Base-by-base conservation (phyloP, 345 rosid species). In the Lepidium africanum region DNA sequence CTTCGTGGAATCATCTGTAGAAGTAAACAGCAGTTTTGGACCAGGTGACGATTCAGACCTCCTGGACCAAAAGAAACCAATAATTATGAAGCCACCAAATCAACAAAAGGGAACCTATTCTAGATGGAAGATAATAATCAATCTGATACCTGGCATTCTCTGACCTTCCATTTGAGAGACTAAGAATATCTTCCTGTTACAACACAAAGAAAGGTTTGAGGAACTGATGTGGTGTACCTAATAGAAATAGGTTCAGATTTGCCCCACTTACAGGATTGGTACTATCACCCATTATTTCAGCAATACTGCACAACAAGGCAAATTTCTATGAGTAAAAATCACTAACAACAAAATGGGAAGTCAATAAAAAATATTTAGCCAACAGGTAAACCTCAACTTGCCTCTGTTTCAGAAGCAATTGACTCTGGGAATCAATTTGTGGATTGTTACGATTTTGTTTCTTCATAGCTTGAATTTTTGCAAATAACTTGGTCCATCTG, bases 401-500 rank as follows among this genome's bases (percentile, higher is more conserved):
- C 99, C 99, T 89, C 63, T 82, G 87, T 82, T 86, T 89, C 81
- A 86, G 76, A 71, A 84, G 81, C 83, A 83, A 65, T 77, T 89
- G 93, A 38, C 82, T 84, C 74, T 83, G 93, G 53, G 81, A 79
- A 61, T 85, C 85, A 71, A 77, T 51, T 42, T 77, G 78, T 23
- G 89, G 73, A 73, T 52, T 84, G 55, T 77, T 43, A 19, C 97
- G 93, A 78, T 89, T 85, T 38, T 81, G 78, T 75, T 89, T 89
- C 81, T 84, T 86, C 70, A 72, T 59, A 48, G 86, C 86, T 73
- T 87, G 97, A 47, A 83, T 78, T 75, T 86, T 84, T 5, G 90
- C 88, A 76, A 91, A 86, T 68, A 86, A 67, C 79, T 86, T 94
- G 81, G 95, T 89, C 99, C 97, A 94, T 70, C 85, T 89, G 56